Base-by-base conservation (phyloP, 495 filamentous ascomycete genomes). In the Hypoxylon perforatum region DNA sequence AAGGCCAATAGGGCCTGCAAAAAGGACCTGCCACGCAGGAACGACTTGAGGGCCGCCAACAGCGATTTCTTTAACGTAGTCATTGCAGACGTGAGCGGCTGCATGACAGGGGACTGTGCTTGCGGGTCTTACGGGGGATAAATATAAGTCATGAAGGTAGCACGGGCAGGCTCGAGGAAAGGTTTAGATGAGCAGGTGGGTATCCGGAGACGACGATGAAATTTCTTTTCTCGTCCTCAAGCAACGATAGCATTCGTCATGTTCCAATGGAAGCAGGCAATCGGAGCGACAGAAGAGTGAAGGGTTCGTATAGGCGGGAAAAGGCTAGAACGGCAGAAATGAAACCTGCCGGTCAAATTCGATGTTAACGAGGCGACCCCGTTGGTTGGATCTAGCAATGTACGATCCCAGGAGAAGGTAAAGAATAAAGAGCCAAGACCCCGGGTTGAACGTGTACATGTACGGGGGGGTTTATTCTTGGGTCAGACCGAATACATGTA, bases 21-120 rank as follows among this genome's bases (percentile, higher is more conserved):
- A 55, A 86, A 72, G 17, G 82, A 82, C 70, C 78, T 81, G 57
- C 81, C 82, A 42, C 83, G 78, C 28, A 84, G 72, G 42, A 85
- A 76, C 57, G 81, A 81, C 75, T 80, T 81, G 33, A 80, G 65
- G 53, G 79, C 80, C 57, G 80, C 74, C 39, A 80, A 47, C 51
- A 82, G 57, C 39, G 73, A 74, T 66, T 78, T 77, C 54, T 76
- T 77, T 46, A 84, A 67, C 25, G 76, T 76, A 72, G 78, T 75
- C 80, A 83, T 84, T 53, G 77, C 72, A 72, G 73, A 76, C 75
- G 70, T 75, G 78, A 81, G 73, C 50, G 76, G 71, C 63, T 64
- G 75, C 78, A 81, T 80, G 76, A 78, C 80, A 77, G 70, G 69
- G 73, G 73, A 67, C 45, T 44, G 19, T 6, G 39, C 19, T 39